Percentiles rank a stretch among this genome's conserved stretches.
These are phyloP conservation scores for Apostasia shenzhenica DNA, from an alignment of 106 monocot genomes.

Conservation along the genomic window DNA sequence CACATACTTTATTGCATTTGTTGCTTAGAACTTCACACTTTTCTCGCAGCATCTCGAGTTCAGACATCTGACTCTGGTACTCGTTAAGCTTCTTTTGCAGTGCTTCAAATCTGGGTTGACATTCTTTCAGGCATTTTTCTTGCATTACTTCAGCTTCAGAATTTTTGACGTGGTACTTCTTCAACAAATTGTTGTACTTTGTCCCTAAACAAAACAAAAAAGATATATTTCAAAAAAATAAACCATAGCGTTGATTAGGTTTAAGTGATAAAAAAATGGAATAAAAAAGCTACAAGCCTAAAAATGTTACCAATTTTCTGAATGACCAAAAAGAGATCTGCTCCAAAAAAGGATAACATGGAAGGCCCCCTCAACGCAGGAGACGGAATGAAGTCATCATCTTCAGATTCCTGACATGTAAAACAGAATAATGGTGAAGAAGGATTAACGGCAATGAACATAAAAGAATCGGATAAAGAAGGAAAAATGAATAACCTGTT, in stretches of 20 bases:
- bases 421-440: not conserved
- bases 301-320: slow-evolving; percentile 35
- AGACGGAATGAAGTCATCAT: slow-evolving; percentile 28
- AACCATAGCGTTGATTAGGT: not conserved
- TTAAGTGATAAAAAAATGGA: not conserved
- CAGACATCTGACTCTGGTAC: slow-evolving; percentile 16
- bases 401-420: slow-evolving; percentile 4
- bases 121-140: slow-evolving; percentile 39
- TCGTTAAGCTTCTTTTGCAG: slow-evolving; percentile 44
- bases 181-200: slow-evolving; percentile 41
- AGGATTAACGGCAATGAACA: not conserved
- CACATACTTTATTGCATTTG: slow-evolving; percentile 45
- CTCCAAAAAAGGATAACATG: slow-evolving; percentile 6
- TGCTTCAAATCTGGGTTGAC: slow-evolving; percentile 38
- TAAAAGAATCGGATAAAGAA: not conserved
- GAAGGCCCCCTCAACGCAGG: slow-evolving; percentile 21
- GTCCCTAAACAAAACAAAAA: slow-evolving; percentile 21
- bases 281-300: slow-evolving; percentile 1
- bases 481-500: slow-evolving; percentile 14
- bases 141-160: slow-evolving; percentile 11
- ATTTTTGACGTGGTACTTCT: slow-evolving; percentile 18
- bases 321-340: slow-evolving; percentile 28
- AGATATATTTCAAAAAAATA: no score
- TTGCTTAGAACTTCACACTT: slow-evolving; percentile 12
- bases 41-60: slow-evolving; percentile 8